Base-by-base conservation (phyloP, 2,329 filamentous ascomycete genomes). In the Apiospora koreana region DNA sequence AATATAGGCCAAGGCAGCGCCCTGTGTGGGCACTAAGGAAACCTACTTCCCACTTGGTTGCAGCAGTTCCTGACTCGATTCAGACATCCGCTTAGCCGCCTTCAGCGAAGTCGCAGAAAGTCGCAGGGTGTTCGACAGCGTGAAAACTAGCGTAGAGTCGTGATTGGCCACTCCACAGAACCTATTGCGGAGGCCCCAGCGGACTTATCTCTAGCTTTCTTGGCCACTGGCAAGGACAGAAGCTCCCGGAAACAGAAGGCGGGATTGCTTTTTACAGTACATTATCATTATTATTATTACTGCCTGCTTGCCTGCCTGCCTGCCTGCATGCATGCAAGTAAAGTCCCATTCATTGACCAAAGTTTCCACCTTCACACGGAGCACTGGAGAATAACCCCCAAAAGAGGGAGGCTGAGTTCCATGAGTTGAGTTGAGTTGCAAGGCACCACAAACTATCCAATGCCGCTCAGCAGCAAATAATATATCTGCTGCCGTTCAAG, bases 151-250 rank as follows among this genome's bases (percentile, higher is more conserved):
- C 45, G 65, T 64, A 58, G 25, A 46, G 70, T 43, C 45, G 31
- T 70, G 68, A 71, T 71, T 71, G 70, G 70, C 70, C 50, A 68
- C 70, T 71, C 70, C 70, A 58, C 70, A 71, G 64, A 48, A 65
- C 43, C 43, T 46, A 62, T 67, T 69, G 70, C 68, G 70, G 70
- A 71, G 68, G 65, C 42, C 65, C 65, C 65, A 67, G 23, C 42
- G 54, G 54, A 62, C 54, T 62, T 62, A 62, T 62, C 54, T 62
- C 54, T 62, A 18, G 45, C 25, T 58, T 58, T 65, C 68, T 42
- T 62, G 25, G 45, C 54, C 18, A 23, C n/a, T 28, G 23, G 54
- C 46, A 38, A 31, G 46, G 42, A 43, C 41, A 21, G 41, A 66
- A 43, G 28, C 43, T 43, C 65, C 38, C 65, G 41, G 65, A 43